A percentile compares a stretch with the other conserved stretches of the same genome.
Conservation (phyloP, 1,284 basidiomycete genomes). For the Volvariella surrecta region DNA sequence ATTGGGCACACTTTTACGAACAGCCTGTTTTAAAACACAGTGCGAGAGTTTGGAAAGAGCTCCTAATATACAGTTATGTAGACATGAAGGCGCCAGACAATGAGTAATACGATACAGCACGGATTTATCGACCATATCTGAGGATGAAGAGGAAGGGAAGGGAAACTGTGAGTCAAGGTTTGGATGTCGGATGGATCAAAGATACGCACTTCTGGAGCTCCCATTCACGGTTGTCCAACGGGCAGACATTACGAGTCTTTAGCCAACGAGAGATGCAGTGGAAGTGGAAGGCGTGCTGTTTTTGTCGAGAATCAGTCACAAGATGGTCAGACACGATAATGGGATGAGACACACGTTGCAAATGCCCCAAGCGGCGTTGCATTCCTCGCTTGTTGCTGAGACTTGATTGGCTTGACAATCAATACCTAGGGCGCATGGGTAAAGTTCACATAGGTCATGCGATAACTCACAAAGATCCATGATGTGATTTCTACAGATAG, state of each 20-base stretch:
- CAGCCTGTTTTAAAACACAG: too few species aligned
- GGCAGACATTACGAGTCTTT: conserved; percentile 98
- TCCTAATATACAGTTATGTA: too few species aligned
- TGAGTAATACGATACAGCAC: not conserved
- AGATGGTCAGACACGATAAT: not conserved
- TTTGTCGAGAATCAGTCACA: conserved; percentile 6
- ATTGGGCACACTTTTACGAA: too few species aligned
- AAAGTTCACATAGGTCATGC: not conserved
- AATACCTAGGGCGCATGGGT: conserved; percentile 61
- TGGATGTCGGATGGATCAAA: not conserved
- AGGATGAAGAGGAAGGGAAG: conserved; percentile 2
- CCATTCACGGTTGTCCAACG: conserved; percentile 95
- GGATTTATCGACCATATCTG: conserved; percentile 19
- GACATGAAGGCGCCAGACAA: too few species aligned
- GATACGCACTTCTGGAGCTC: conserved; percentile 83
- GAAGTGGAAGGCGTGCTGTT: conserved; percentile 98
- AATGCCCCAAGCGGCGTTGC: conserved; percentile 98
- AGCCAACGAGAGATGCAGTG: conserved; percentile 99
- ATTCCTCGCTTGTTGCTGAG: conserved; percentile 93
- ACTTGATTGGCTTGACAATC: conserved; percentile 99
- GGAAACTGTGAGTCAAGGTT: not conserved
- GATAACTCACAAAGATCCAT: conserved; percentile 97
- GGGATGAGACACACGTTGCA: conserved; percentile 72
- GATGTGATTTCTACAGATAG: conserved; percentile 95
- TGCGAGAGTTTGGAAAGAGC: too few species aligned